phyloP scores from a whole-genome alignment of 2,329 filamentous ascomycete genomes.

The Aspergillus luchuensis region DNA sequence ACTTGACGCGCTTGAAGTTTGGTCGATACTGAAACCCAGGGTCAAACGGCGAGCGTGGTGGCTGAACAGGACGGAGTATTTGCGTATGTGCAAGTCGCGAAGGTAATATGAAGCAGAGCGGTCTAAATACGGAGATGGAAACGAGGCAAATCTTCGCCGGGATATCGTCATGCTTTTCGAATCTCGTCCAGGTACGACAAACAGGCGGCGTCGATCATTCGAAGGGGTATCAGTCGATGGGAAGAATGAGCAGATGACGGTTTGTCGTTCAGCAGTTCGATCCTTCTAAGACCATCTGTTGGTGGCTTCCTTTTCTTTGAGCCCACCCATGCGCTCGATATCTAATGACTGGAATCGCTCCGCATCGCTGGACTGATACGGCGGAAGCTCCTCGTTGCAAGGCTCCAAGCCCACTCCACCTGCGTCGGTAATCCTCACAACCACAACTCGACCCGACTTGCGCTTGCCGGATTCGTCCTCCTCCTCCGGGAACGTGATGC shows the following conservation, averaged over 20 bases:
- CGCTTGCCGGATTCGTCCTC: conserved; percentile 75
- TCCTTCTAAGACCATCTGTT: conserved; percentile 38
- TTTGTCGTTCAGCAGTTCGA: conserved; percentile 2
- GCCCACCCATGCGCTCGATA: conserved; percentile 87
- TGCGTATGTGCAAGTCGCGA: conserved; percentile 38
- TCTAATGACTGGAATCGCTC: conserved; percentile 90
- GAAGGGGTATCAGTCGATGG: conserved; percentile 16
- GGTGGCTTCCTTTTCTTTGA: conserved; percentile 78
- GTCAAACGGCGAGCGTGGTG: conserved; percentile 11
- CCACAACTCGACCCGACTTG: conserved; percentile 83
- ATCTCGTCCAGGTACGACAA: conserved; percentile 30
- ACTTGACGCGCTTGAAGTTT: not conserved
- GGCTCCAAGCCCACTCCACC: conserved; percentile 86
- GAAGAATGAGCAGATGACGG: conserved; percentile 7
- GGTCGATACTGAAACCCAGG: not conserved
- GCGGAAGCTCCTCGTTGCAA: conserved; percentile 75
- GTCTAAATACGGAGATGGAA: conserved; percentile 27
- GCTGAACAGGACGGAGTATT: conserved; percentile 18
- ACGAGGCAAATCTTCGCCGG: conserved; percentile 30
- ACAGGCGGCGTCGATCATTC: conserved; percentile 12
- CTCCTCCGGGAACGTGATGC: conserved; percentile 96
- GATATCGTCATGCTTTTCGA: conserved; percentile 37
- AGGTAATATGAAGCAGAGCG: conserved; percentile 21
- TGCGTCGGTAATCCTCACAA: conserved; percentile 87
- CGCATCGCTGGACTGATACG: conserved; percentile 80